Conservation (phyloP, 2,329 filamentous ascomycete genomes). For the Atkinsonella hypoxylon region DNA sequence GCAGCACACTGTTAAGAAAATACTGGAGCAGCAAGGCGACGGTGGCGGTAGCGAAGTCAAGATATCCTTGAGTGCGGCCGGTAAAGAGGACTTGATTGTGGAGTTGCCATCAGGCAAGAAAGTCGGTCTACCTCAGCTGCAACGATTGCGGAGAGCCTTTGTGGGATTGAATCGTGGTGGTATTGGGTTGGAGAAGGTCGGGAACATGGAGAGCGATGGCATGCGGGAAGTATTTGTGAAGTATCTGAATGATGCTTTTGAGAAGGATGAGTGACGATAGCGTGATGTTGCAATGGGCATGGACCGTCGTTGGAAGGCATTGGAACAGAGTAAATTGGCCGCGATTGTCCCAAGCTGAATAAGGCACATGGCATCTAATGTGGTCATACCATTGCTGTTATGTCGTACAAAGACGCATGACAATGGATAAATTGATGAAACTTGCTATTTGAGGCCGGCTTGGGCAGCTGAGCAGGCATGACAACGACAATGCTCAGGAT, state of each 20-base stretch:
- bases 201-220: constrained; percentile 39
- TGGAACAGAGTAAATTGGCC: too few relatives aligned
- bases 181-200: constrained; percentile 45
- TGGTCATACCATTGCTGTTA: too few relatives aligned
- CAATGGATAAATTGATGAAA: too few relatives aligned
- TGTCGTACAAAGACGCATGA: too few relatives aligned
- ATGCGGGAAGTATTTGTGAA: constrained; percentile 53
- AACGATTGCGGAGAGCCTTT: constrained; percentile 67
- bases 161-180: constrained; percentile 62
- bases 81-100: constrained; percentile 41
- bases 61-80: constrained; percentile 26
- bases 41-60: constrained; percentile 50
- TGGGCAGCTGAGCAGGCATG: too few relatives aligned
- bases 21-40: constrained; percentile 58
- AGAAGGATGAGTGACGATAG: constrained; percentile 32
- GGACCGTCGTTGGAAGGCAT: too few relatives aligned
- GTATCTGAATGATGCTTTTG: constrained; percentile 55
- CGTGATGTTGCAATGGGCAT: too few relatives aligned
- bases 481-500: too few relatives aligned
- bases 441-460: too few relatives aligned
- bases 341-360: too few relatives aligned
- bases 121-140: constrained; percentile 61
- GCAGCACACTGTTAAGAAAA: constrained; percentile 59
- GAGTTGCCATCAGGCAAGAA: constrained; percentile 51
- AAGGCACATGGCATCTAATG: too few relatives aligned